These are phyloP conservation scores for Monilinia vaccinii-corymbosi DNA, from an alignment of 2,329 filamentous ascomycete genomes.

Conservation along the genomic window DNA sequence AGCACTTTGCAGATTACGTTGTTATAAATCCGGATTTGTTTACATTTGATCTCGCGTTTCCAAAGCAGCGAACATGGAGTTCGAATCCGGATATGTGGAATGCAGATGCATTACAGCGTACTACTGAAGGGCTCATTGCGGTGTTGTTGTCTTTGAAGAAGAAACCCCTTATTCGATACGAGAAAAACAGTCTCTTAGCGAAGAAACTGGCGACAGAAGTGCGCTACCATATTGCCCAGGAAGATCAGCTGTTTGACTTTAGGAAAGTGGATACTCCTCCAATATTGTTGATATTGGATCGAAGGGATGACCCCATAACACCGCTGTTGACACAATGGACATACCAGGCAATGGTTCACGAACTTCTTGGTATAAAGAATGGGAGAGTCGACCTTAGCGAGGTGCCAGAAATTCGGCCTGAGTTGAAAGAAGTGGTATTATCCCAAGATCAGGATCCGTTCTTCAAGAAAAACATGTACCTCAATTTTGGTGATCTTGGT, in stretches of 20 bases:
- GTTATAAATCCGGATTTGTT: conserved; percentile 94
- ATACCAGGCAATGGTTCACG: conserved; percentile 99
- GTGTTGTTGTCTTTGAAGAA: conserved; percentile 87
- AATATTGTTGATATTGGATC: conserved; percentile 81
- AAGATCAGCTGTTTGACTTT: conserved; percentile 95
- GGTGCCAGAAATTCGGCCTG: conserved; percentile 74
- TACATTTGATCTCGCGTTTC: conserved; percentile 64
- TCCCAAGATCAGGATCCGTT: conserved; percentile 97
- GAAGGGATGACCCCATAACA: conserved; percentile 89
- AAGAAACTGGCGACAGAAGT: conserved; percentile 93
- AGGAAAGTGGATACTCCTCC: conserved; percentile 89
- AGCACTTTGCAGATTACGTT: conserved; percentile 93
- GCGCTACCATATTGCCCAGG: conserved; percentile 86
- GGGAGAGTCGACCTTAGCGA: conserved; percentile 84
- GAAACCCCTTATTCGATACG: conserved; percentile 87
- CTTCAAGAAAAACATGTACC: conserved; percentile 98
- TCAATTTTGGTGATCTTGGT: conserved; percentile 92
- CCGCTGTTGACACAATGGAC: conserved; percentile 96
- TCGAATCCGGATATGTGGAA: conserved; percentile 82
- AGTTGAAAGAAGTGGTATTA: conserved; percentile 87
- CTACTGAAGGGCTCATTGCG: conserved; percentile 79
- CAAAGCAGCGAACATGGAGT: conserved; percentile 72
- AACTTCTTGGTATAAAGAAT: conserved; percentile 86
- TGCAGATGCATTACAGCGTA: conserved; percentile 73
- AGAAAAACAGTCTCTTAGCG: conserved; percentile 79